Base-by-base conservation (phyloP, 2,329 filamentous ascomycete genomes). In the Aspergillus piperis region DNA sequence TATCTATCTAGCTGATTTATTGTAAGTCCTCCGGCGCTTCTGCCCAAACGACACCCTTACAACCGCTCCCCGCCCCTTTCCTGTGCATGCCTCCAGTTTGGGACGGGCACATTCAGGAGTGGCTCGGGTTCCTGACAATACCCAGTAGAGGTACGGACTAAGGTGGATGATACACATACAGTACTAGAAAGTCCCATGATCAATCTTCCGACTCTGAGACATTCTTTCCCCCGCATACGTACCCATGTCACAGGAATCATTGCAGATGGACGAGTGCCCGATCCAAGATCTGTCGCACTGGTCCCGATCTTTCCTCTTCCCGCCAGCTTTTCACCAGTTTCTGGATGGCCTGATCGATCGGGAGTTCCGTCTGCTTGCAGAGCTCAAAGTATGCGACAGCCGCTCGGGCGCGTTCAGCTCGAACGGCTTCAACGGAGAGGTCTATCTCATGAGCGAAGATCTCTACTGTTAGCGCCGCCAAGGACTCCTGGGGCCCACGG, bases 391-490 rank as follows among this genome's bases (percentile, higher is more conserved):
- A 78, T 50, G 69, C 68, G 48, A 72, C 61, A 38, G 68, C 68
- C 10, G 75, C 73, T 51, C 75, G 70, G 48, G 77, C 77, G 57
- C 76, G 75, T 62, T 70, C 75, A 57, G 65, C 71, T 53, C 77
- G 74, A 54, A 76, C 70, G 36, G 64, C 64, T 62, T 78, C 77
- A 10, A 77, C 68, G 41, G 74, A 68, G 17, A 68, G 64, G 54
- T 77, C 73, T 57, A 74, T 60, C 17, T 77, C 73, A 2, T 64
- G 62, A 57, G 69, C 70, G 25, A 79, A 66, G 42, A 77, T 64
- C 48, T 66, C 62, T 30, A 67, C 61, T 8, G 67, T 71, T 36
- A 78, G 62, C 50, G 62, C 61, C 13, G 66, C 61, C 64, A 77
- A 67, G 48, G 68, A 57, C 5, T 57, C 63, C 52, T 71, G 64